Evolutionary conservation across 2,329 filamentous ascomycete species (phyloP), one percentile per base, ranked within the genome.

Genomic region (Lecanicillium sp.): DNA sequence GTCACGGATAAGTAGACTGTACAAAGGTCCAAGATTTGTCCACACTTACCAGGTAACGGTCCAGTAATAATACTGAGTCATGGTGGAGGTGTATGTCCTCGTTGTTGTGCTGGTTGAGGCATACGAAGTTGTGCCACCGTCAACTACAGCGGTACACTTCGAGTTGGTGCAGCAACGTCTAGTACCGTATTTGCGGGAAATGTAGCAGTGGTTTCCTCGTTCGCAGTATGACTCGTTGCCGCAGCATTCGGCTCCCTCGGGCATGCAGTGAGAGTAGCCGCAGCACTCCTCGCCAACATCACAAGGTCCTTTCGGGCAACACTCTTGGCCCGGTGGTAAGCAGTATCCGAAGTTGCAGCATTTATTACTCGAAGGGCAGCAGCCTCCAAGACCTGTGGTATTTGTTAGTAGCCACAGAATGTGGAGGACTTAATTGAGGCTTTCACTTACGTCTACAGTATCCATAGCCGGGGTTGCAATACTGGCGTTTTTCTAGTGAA

Each of bases 301-400:
- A 42, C 49, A 53, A 5, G 48, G 41, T 3, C 44, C 49, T 16
- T 29, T 44, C 33, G 49, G 48, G 20, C 48, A 53, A 39, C 50
- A 53, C 15, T 25, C 33, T 13, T 35, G 20, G 20, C 20, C 43
- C 7, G 44, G 38, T 5, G 38, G 18, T 30, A 48, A 40, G 33
- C 51, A 53, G 44, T 52, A 52, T 32, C 51, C 51, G 29, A 45
- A 48, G n/a, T 28, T 19, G 30, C 48, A 51, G 45, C 50, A 53
- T 11, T 19, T 18, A 32, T 38, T 42, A 11, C 22, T 33, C 9
- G 20, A 5, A 9, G 45, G 44, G 38, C 49, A 51, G 43, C 50
- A 52, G 11, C 42, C 19, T 14, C 45, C 45, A 33, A 42, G 41
- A 17, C 28, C 45, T 47, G 8, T 34, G 5, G 4, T 33, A 33